A percentile compares a stretch with the other conserved stretches of the same genome.
Evolutionary conservation across 2,329 filamentous ascomycete species (phyloP).

Genomic region (Colletotrichum siamense): DNA sequence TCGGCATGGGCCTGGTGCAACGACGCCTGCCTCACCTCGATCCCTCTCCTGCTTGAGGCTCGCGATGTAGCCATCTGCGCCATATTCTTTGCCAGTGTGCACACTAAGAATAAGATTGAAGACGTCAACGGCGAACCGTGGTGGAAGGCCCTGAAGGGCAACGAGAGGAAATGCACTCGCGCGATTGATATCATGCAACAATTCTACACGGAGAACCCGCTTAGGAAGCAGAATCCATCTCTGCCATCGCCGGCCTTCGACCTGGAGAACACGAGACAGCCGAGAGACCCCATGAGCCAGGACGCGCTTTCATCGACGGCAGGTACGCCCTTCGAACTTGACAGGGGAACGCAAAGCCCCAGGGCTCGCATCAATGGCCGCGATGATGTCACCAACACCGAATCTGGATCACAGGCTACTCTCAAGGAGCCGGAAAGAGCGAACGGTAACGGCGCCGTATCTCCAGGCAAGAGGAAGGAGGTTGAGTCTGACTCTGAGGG

Average conservation of each 20-base stretch:
- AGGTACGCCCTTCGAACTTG: constrained; percentile 53
- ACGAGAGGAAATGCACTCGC: constrained; percentile 70
- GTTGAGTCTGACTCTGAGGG: constrained; percentile 40
- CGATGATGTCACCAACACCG: constrained; percentile 35
- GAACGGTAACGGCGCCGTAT: constrained; percentile 35
- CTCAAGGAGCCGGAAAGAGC: constrained; percentile 25
- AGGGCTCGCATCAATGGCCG: constrained; percentile 43
- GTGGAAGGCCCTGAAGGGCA: constrained; percentile 83
- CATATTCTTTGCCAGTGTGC: constrained; percentile 84
- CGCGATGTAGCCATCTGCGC: constrained; percentile 84
- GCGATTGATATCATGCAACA: constrained; percentile 80
- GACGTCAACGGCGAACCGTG: constrained; percentile 79
- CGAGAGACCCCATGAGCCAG: constrained; percentile 48
- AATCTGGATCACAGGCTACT: constrained; percentile 41
- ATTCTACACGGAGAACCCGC: constrained; percentile 69
- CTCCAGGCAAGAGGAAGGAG: constrained; percentile 49
- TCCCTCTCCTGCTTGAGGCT: constrained; percentile 82
- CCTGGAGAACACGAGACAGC: constrained; percentile 60
- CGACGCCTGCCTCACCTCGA: constrained; percentile 82
- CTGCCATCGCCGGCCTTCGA: constrained; percentile 60
- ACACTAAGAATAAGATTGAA: constrained; percentile 76
- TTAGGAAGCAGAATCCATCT: constrained; percentile 61
- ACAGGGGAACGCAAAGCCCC: constrained; percentile 56
- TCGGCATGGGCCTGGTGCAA: constrained; percentile 94
- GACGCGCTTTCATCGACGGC: constrained; percentile 53